Conservation (phyloP, 2,329 filamentous ascomycete genomes). For the Stromatinia cepivora region DNA sequence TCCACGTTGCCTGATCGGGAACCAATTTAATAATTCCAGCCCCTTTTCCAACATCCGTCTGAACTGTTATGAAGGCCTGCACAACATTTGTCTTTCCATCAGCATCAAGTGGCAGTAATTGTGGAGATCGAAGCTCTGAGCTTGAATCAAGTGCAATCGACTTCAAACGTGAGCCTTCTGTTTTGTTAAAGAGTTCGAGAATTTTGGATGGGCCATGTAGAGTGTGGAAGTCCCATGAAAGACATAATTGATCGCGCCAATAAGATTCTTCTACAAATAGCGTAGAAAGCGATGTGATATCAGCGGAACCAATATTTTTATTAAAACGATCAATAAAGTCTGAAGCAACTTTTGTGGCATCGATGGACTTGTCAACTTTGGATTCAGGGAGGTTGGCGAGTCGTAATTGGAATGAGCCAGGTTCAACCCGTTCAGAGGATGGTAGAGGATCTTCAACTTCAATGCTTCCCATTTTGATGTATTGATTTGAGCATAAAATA, state of each 20-base stretch:
- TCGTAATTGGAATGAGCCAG: constrained; percentile 34
- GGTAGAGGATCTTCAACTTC: constrained; percentile 19
- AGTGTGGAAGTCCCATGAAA: constrained; percentile 58
- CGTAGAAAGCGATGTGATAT: constrained; percentile 41
- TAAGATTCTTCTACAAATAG: constrained; percentile 51
- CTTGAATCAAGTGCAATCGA: constrained; percentile 43
- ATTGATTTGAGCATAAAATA: not conserved
- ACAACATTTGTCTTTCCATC: constrained; percentile 49
- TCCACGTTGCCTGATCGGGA: constrained; percentile 49
- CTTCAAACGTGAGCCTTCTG: constrained; percentile 37
- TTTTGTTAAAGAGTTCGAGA: constrained; percentile 36
- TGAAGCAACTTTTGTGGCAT: constrained; percentile 26
- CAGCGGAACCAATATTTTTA: constrained; percentile 41
- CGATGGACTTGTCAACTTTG: constrained; percentile 18
- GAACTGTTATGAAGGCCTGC: constrained; percentile 55
- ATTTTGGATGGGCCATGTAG: constrained; percentile 47
- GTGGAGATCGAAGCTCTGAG: constrained; percentile 29
- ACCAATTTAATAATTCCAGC: constrained; percentile 57
- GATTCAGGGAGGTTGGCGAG: constrained; percentile 29
- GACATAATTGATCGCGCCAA: constrained; percentile 59
- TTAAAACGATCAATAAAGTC: constrained; percentile 41
- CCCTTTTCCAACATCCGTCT: constrained; percentile 55
- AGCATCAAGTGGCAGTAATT: constrained; percentile 49
- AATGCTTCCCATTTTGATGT: constrained; percentile 31
- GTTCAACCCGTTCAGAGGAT: constrained; percentile 33